Conservation (phyloP, 441 rosid genomes). For the Iberis amara region DNA sequence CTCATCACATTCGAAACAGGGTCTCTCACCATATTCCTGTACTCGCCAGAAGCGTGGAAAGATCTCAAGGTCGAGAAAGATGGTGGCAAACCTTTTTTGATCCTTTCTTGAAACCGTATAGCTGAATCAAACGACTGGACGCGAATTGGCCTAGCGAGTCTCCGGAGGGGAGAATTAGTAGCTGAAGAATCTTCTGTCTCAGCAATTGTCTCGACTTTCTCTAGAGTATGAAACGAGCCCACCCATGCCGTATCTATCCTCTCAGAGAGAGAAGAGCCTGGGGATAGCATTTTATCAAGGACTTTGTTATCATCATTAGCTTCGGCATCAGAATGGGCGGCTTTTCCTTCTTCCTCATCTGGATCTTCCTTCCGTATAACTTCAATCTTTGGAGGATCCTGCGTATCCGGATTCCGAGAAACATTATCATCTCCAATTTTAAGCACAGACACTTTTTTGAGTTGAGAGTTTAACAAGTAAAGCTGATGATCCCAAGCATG, state of each 20-base stretch:
- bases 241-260: slow-evolving; percentile 95
- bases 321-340: slow-evolving; percentile 42
- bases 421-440: slow-evolving; percentile 34
- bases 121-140: slow-evolving; percentile 90
- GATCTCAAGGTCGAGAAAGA: slow-evolving; percentile 61
- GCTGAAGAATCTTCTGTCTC: slow-evolving; percentile 36
- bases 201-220: slow-evolving; percentile 32
- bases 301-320: slow-evolving; percentile 27
- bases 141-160: slow-evolving; percentile 51
- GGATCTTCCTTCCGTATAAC: slow-evolving; percentile 28
- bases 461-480: slow-evolving; percentile 52
- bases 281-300: slow-evolving; percentile 31
- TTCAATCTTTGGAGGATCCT: slow-evolving; percentile 30
- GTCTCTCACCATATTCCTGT: slow-evolving; percentile 70
- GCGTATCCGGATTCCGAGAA: slow-evolving; percentile 32
- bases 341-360: slow-evolving; percentile 33
- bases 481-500: slow-evolving; percentile 78
- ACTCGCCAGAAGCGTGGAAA: slow-evolving; percentile 90
- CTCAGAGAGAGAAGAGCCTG: slow-evolving; percentile 62
- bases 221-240: slow-evolving; percentile 51
- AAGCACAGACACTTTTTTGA: slow-evolving; percentile 39
- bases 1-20: slow-evolving; percentile 58
- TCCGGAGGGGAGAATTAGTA: slow-evolving; percentile 39
- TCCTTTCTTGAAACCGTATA: slow-evolving; percentile 57
- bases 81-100: slow-evolving; percentile 51